phyloP scores from a whole-genome alignment of 305 asterid species.

The Solanum hybrid region DNA sequence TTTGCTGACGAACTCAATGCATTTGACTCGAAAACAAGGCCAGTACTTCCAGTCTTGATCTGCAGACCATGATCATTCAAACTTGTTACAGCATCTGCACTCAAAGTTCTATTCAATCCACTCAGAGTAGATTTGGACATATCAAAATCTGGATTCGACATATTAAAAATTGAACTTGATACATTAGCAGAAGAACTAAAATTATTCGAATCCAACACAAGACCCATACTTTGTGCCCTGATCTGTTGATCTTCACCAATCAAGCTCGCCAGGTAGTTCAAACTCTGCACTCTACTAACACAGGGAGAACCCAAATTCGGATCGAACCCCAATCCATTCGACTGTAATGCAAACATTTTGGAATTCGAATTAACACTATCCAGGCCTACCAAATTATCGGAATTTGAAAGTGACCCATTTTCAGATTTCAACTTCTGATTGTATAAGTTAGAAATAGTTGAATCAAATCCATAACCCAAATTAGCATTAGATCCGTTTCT shows the following conservation, averaged over 20 bases:
- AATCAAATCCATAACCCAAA: conserved; percentile 17
- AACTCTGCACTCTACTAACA: background rate
- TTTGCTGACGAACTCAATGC: background rate
- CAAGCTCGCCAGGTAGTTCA: background rate
- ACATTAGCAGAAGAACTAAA: background rate
- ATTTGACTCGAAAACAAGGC: background rate
- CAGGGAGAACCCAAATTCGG: background rate
- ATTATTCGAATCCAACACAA: conserved; percentile 10
- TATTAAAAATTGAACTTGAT: background rate
- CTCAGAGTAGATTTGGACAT: background rate
- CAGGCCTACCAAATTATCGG: background rate
- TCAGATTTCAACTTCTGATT: conserved; percentile 22
- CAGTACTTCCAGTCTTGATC: background rate
- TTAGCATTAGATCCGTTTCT: conserved; percentile 10
- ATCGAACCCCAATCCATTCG: background rate
- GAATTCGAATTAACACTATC: background rate
- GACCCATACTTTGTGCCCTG: conserved; percentile 12
- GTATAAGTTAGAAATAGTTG: conserved; percentile 32
- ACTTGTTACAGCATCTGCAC: background rate
- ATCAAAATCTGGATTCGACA: background rate
- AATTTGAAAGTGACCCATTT: conserved; percentile 9
- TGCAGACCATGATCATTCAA: background rate
- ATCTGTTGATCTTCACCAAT: conserved; percentile 24
- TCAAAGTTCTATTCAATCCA: background rate
- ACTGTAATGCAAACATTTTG: background rate